Conservation (phyloP, 352 stramenopile species). For the Phytophthora ramorum region DNA sequence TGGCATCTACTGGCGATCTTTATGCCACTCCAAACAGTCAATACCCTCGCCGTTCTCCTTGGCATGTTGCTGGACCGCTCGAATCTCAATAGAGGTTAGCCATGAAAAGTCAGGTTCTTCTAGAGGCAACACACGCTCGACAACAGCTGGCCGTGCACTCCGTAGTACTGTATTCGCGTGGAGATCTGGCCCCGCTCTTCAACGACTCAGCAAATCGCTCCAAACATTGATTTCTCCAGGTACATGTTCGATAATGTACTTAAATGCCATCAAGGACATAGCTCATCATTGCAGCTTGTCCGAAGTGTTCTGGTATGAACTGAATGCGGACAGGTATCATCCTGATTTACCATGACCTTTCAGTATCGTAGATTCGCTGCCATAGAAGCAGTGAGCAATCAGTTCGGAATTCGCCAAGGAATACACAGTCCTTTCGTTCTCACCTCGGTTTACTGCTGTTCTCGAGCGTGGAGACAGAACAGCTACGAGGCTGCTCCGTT, state of each 20-base stretch:
- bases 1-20: neutral
- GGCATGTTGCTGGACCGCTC: no score
- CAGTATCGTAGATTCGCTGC: no score
- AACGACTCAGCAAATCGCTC: conserved; percentile 5
- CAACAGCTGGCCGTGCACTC: neutral
- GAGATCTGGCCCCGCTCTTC: neutral
- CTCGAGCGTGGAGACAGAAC: neutral
- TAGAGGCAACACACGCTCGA: neutral
- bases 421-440: neutral
- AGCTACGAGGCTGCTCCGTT: no score
- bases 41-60: no score
- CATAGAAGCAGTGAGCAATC: neutral
- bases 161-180: neutral
- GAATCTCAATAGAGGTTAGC: no score
- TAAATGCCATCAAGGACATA: conserved; percentile 7
- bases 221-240: conserved; percentile 10
- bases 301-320: no score
- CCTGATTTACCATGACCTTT: neutral
- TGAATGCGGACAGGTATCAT: no score
- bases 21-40: no score
- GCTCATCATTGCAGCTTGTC: conserved; percentile 28
- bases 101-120: neutral
- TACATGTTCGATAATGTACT: conserved; percentile 28
- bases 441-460: neutral
- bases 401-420: neutral